Evolutionary conservation across 139 green algal species (phyloP).

Genomic region (Medakamo hakoo): DNA sequence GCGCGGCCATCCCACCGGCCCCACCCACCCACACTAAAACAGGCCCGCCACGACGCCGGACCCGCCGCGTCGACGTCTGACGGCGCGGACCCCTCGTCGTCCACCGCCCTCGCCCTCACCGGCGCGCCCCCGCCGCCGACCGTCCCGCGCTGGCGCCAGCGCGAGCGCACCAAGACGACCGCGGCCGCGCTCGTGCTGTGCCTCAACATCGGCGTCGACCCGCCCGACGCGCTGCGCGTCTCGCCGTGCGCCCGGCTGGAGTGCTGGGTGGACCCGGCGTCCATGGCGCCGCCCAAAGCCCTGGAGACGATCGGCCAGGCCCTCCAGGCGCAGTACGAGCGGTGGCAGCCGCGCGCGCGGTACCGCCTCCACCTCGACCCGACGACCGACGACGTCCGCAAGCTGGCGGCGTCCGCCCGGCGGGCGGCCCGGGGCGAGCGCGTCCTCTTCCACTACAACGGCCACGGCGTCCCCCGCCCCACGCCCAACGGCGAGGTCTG

Average conservation of each 20-base stretch:
- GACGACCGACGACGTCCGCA: conserved; percentile 95
- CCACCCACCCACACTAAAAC: neutral
- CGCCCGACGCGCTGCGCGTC: conserved; percentile 94
- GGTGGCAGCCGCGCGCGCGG: conserved; percentile 91
- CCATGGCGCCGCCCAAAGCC: conserved; percentile 78
- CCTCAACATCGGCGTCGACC: conserved; percentile 98
- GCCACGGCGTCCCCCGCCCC: conserved; percentile 90
- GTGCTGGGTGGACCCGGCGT: conserved; percentile 88
- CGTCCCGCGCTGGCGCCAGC: conserved; percentile 53
- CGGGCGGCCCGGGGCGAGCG: conserved; percentile 81
- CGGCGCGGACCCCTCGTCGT: neutral
- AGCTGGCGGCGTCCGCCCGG: conserved; percentile 69
- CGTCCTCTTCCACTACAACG: conserved; percentile 99
- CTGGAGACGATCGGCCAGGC: conserved; percentile 94
- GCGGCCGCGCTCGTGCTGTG: conserved; percentile 93
- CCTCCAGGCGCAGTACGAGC: conserved; percentile 97
- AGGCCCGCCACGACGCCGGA: neutral
- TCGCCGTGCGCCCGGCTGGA: conserved; percentile 87
- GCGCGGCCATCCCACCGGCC: neutral
- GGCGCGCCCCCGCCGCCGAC: neutral
- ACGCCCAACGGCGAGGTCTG: conserved; percentile 95
- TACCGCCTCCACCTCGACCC: conserved; percentile 95
- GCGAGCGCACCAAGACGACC: conserved; percentile 81
- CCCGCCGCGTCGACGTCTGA: neutral
- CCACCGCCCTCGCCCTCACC: neutral